Evolutionary conservation across 345 rosid genomes (phyloP).

Genomic region (Raphanus raphanistrum): DNA sequence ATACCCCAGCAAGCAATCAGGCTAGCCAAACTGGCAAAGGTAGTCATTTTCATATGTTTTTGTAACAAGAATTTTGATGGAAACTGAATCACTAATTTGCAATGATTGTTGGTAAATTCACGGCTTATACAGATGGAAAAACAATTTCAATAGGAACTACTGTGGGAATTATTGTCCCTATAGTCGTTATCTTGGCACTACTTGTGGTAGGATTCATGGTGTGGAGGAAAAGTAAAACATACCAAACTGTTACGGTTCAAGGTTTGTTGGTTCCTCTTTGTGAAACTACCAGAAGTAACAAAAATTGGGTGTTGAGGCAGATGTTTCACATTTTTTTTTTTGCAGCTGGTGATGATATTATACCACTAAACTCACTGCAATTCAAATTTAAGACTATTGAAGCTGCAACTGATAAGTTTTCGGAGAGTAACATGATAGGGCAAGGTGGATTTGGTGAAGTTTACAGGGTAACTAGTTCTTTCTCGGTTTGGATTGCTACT

Average conservation of each 20-base stretch:
- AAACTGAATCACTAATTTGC: not conserved
- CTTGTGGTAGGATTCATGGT: conserved; percentile 2
- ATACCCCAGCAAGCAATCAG: not conserved
- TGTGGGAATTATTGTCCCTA: conserved; percentile 12
- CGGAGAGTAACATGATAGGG: conserved; percentile 51
- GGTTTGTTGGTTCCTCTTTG: conserved; percentile 8
- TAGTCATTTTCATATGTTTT: not conserved
- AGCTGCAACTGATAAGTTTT: conserved; percentile 49
- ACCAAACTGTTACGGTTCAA: conserved; percentile 1
- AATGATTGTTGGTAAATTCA: not conserved
- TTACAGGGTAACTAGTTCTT: conserved; percentile 43
- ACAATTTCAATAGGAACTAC: not conserved
- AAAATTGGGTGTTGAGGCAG: conserved; percentile 1
- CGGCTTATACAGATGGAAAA: conserved; percentile 10
- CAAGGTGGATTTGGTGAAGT: conserved; percentile 69
- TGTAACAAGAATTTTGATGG: not conserved
- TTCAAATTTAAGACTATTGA: conserved; percentile 35
- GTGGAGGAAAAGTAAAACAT: not conserved
- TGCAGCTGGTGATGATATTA: conserved; percentile 36
- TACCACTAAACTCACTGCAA: conserved; percentile 41
- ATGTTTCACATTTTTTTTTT: not conserved
- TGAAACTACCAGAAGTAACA: not conserved
- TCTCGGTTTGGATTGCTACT: not conserved
- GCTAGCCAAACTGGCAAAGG: conserved; percentile 7
- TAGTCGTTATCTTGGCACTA: not conserved